Evolutionary conservation across 2,329 filamentous ascomycete genomes (phyloP).

Genomic region (Setomelanomma holmii): DNA sequence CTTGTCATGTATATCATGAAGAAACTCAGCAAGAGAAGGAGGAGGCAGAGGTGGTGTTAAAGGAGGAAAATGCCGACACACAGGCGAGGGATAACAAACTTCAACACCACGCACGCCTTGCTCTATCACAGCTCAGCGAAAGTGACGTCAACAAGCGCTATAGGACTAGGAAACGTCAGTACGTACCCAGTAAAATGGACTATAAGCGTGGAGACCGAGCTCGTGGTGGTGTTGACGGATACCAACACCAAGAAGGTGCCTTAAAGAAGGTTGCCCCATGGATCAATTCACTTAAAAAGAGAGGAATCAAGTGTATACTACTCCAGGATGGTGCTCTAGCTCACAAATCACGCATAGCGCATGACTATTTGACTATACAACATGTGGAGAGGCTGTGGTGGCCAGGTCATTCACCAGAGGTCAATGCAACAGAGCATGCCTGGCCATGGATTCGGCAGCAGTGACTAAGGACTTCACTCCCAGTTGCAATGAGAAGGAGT

Average conservation of each 20-base stretch:
- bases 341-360: conserved; percentile 6
- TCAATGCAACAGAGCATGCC: conserved; percentile 14
- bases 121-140: neutral
- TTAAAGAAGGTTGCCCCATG: no score
- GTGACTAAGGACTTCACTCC: conserved; percentile 9
- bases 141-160: neutral
- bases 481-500: conserved; percentile 1
- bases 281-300: no score
- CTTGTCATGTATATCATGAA: conserved; percentile 1
- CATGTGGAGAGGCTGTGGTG: conserved; percentile 7
- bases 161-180: neutral
- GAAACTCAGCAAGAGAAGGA: conserved; percentile 3
- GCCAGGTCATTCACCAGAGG: conserved; percentile 11
- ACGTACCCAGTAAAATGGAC: neutral
- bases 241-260: no score
- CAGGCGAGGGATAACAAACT: neutral
- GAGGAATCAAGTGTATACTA: conserved; percentile 2
- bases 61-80: neutral
- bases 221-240: neutral
- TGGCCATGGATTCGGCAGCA: no score
- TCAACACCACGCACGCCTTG: neutral
- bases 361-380: conserved; percentile 7
- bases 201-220: neutral
- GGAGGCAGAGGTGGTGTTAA: neutral
- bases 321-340: conserved; percentile 12